These are phyloP conservation scores for Primulina huaijiensis DNA, from an alignment of 257 asterid genomes.

Conservation along the genomic window DNA sequence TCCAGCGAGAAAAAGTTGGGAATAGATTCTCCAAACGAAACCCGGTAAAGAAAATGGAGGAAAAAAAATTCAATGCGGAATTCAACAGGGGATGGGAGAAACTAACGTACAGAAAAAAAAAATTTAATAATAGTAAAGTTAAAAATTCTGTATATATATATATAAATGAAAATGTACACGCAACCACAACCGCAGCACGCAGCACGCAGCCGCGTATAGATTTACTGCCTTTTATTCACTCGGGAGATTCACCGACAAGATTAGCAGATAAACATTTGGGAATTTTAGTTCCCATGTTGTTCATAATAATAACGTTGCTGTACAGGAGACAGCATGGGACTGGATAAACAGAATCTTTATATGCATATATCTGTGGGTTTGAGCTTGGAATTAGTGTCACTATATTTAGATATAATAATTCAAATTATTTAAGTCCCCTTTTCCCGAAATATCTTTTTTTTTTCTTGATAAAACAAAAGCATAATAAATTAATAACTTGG, in stretches of 20 bases:
- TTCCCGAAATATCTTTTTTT: no score
- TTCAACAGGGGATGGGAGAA: conserved; percentile 29
- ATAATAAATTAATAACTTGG: no score
- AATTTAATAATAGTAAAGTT: conserved; percentile 33
- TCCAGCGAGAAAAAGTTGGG: conserved; percentile 32
- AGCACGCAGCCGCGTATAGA: not conserved
- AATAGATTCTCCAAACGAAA: conserved; percentile 32
- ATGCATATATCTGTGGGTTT: not conserved
- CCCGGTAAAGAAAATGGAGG: conserved; percentile 19
- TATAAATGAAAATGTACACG: no score
- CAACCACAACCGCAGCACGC: no score
- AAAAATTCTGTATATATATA: not conserved
- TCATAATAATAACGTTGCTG: not conserved
- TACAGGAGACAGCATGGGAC: not conserved
- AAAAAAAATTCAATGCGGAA: conserved; percentile 25
- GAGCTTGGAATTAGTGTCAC: not conserved
- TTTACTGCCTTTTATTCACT: not conserved
- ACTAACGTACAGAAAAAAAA: conserved; percentile 23
- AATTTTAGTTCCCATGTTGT: no score
- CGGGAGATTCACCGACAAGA: not conserved
- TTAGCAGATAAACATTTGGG: not conserved
- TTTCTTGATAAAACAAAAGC: no score
- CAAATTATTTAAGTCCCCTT: no score
- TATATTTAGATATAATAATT: no score
- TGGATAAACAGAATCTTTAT: not conserved